phyloP scores from a whole-genome alignment of 2,329 filamentous ascomycete species.

The Scleromitrula shiraiana region DNA sequence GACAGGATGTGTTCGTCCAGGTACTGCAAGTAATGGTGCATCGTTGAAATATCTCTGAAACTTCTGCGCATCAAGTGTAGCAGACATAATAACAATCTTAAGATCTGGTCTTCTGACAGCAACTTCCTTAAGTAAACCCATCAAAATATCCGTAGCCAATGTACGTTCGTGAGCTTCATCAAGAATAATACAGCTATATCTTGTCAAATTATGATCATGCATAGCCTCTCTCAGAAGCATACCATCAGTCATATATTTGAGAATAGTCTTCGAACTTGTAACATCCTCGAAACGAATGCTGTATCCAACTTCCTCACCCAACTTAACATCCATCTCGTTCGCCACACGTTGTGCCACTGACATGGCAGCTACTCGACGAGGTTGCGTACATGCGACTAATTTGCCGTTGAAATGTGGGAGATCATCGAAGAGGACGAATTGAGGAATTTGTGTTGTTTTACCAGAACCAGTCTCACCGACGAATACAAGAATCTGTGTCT shows the following conservation, averaged over 20 bases:
- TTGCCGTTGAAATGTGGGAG: conserved; percentile 78
- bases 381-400: conserved; percentile 94
- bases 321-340: conserved; percentile 85
- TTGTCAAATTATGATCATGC: conserved; percentile 83
- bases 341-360: conserved; percentile 97
- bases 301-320: conserved; percentile 95
- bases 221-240: conserved; percentile 96
- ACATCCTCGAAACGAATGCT: conserved; percentile 98
- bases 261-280: conserved; percentile 77
- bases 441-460: conserved; percentile 98
- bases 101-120: conserved; percentile 74
- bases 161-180: conserved; percentile 98
- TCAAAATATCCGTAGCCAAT: conserved; percentile 91
- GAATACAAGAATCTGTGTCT: conserved; percentile 92
- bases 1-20: conserved; percentile 89
- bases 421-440: conserved; percentile 97
- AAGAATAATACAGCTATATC: conserved; percentile 96
- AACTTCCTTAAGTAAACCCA: conserved; percentile 92
- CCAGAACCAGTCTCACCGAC: conserved; percentile 98
- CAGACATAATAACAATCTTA: conserved; percentile 99
- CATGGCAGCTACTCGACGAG: conserved; percentile 96
- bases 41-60: conserved; percentile 97
- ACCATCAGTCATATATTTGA: conserved; percentile 99
- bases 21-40: conserved; percentile 86
- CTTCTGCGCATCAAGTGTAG: conserved; percentile 93